Conservation (phyloP, 805 yeast species). For the Spathaspora gorwiae region DNA sequence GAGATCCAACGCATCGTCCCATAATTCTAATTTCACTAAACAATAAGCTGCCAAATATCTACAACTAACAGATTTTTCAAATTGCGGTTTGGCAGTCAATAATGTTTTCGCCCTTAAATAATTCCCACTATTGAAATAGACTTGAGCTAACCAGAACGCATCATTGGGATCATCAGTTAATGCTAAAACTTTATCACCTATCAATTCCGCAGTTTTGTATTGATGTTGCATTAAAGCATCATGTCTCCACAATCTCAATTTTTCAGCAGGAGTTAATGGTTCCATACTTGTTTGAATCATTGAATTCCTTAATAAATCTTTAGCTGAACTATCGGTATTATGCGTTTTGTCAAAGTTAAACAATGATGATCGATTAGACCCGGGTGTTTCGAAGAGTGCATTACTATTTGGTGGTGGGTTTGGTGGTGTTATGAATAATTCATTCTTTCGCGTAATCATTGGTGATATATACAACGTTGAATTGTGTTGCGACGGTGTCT, state of each 20-base stretch:
- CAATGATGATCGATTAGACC: slow-evolving; percentile 35
- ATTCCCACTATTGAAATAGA: slow-evolving; percentile 69
- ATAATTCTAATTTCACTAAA: slow-evolving; percentile 62
- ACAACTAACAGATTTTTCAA: slow-evolving; percentile 64
- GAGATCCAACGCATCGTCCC: slow-evolving; percentile 86
- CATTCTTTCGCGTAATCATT: slow-evolving; percentile 42
- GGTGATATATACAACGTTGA: slow-evolving; percentile 76
- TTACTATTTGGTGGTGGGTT: slow-evolving; percentile 27
- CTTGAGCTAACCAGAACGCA: slow-evolving; percentile 96
- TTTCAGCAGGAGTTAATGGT: slow-evolving; percentile 75
- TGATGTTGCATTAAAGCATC: slow-evolving; percentile 92
- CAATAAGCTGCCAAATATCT: slow-evolving; percentile 77
- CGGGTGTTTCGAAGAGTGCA: slow-evolving; percentile 38
- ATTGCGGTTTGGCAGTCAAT: slow-evolving; percentile 50
- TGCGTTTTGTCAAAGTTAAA: slow-evolving; percentile 24
- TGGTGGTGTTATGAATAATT: slow-evolving; percentile 45
- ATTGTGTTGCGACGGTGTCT: slow-evolving; percentile 54
- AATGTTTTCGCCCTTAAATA: slow-evolving; percentile 75
- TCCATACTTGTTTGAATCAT: slow-evolving; percentile 12
- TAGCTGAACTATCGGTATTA: neutral
- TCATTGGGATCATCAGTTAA: slow-evolving; percentile 86
- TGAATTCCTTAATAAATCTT: neutral
- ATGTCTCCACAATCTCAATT: slow-evolving; percentile 85
- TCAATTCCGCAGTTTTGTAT: slow-evolving; percentile 80
- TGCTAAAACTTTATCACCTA: slow-evolving; percentile 86